A percentile compares a stretch with the other conserved stretches of the same genome.
These are phyloP conservation scores for Apiospora aurea DNA, from an alignment of 2,329 filamentous ascomycete species.

Conservation along the genomic window DNA sequence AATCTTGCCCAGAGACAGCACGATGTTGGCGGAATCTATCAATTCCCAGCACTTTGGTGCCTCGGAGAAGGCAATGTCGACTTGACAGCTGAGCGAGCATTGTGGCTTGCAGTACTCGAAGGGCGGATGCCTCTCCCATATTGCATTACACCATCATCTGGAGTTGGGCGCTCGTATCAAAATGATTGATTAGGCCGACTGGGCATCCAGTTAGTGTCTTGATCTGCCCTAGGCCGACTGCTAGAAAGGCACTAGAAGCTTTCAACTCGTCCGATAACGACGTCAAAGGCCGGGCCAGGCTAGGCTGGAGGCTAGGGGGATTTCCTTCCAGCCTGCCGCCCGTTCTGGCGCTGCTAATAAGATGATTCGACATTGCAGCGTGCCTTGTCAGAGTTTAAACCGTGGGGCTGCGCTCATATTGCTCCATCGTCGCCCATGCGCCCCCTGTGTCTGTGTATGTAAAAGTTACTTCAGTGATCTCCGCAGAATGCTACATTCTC, in stretches of 20 bases:
- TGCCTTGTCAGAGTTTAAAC: conserved; percentile 16
- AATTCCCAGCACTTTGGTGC: background rate
- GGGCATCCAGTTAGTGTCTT: conserved; percentile 1
- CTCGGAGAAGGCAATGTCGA: background rate
- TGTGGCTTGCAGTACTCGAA: background rate
- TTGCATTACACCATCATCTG: background rate
- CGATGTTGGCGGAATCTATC: background rate
- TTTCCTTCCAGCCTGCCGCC: conserved; percentile 4
- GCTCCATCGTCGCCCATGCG: background rate
- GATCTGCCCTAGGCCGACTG: background rate
- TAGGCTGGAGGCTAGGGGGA: background rate
- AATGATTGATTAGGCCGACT: conserved; percentile 13
- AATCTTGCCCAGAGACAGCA: background rate
- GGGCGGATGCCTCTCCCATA: background rate
- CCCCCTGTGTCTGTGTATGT: background rate
- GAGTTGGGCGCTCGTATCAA: conserved; percentile 11
- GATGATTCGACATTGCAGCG: conserved; percentile 13
- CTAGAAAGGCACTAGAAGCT: conserved; percentile 13
- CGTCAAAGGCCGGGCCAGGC: conserved; percentile 1
- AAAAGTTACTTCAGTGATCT: conserved; percentile 15
- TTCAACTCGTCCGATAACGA: background rate
- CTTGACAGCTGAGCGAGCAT: background rate
- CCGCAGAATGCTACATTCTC: conserved; percentile 11
- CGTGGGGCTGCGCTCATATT: conserved; percentile 1
- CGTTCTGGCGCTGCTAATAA: conserved; percentile 7